phyloP scores from a whole-genome alignment of 2,329 filamentous ascomycete species.

The Blastomyces emzantsi region DNA sequence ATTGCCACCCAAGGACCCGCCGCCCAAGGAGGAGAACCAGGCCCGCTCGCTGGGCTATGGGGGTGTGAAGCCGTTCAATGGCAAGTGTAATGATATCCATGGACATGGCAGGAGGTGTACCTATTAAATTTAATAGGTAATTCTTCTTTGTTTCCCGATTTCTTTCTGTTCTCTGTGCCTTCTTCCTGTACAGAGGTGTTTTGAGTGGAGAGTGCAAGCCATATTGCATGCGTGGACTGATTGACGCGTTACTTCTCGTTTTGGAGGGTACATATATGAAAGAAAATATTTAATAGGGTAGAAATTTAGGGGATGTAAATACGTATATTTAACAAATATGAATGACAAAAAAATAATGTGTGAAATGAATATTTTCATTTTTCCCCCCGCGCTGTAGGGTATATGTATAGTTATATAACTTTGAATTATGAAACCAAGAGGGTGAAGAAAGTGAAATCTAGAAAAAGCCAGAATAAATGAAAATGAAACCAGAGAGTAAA shows the following conservation, averaged over 20 bases:
- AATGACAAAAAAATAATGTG: not conserved
- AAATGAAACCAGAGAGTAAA: not conserved
- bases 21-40: not conserved
- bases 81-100: not conserved
- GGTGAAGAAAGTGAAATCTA: not conserved
- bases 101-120: not conserved
- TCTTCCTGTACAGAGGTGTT: not conserved
- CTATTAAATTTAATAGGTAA: not conserved
- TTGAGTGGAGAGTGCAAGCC: not conserved
- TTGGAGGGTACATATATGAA: not conserved
- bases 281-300: not conserved
- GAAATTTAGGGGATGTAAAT: not conserved
- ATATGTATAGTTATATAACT: not conserved
- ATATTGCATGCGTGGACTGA: not conserved
- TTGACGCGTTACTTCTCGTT: not conserved
- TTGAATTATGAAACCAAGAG: too few species aligned
- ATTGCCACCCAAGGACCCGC: conserved; percentile 14
- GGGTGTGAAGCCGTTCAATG: not conserved
- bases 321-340: not conserved
- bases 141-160: not conserved
- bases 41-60: not conserved
- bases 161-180: not conserved
- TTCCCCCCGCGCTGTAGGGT: not conserved
- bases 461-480: not conserved
- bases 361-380: not conserved